Conservation (phyloP, 805 yeast genomes). For the Yarrowia sp. region DNA sequence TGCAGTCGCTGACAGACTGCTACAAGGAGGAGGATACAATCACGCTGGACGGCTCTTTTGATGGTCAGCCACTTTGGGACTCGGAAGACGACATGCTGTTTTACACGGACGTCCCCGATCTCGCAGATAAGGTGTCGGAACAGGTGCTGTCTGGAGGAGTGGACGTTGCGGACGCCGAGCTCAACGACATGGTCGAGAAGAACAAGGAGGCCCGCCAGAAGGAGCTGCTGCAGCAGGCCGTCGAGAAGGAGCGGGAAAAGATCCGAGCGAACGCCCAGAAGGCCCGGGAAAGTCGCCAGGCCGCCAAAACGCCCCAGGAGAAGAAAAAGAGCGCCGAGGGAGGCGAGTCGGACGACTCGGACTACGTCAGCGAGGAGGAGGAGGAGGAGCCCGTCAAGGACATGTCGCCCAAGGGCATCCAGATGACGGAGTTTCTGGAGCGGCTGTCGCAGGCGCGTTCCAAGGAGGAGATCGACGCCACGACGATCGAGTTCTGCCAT, state of each 20-base stretch:
- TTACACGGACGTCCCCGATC: slow-evolving; percentile 64
- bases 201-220: slow-evolving; percentile 12
- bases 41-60: slow-evolving; percentile 28
- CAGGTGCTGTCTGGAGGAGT: slow-evolving; percentile 8
- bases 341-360: slow-evolving; percentile 42
- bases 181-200: slow-evolving; percentile 35
- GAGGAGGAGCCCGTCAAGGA: slow-evolving; percentile 40
- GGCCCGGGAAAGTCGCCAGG: slow-evolving; percentile 4
- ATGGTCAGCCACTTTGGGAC: slow-evolving; percentile 52
- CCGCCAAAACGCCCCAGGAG: slow-evolving; percentile 36
- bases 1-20: slow-evolving; percentile 40
- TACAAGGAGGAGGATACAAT: slow-evolving; percentile 35
- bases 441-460: slow-evolving; percentile 30
- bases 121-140: slow-evolving; percentile 42
- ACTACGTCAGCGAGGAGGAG: slow-evolving; percentile 44
- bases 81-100: slow-evolving; percentile 62
- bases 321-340: slow-evolving; percentile 41
- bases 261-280: slow-evolving; percentile 33
- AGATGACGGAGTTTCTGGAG: slow-evolving; percentile 28
- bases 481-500: slow-evolving; percentile 38
- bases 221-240: slow-evolving; percentile 26
- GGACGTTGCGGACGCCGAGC: slow-evolving; percentile 28
- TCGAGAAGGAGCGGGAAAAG: slow-evolving; percentile 28
- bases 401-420: slow-evolving; percentile 23
- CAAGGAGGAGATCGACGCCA: slow-evolving; percentile 36